A percentile compares a stretch with the other conserved stretches of the same genome.
phyloP scores from a whole-genome alignment of 78 protist genomes.

The Cavenderia fasciculata region DNA sequence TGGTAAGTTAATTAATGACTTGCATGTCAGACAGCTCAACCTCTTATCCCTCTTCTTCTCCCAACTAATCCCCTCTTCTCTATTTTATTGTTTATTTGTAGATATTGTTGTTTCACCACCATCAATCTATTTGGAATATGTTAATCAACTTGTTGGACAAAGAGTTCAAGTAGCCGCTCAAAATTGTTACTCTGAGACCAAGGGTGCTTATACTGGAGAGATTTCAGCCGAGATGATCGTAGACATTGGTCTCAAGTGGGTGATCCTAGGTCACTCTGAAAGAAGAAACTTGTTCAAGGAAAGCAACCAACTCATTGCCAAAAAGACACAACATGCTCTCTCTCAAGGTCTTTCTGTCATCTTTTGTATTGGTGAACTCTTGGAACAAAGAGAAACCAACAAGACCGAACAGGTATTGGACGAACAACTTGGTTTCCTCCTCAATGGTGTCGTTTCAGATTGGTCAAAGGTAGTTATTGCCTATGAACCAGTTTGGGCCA shows the following conservation, averaged over 20 bases:
- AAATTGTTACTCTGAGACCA: conserved; percentile 71
- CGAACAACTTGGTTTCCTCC: conserved; percentile 81
- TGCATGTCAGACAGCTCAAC: neutral
- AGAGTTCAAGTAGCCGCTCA: conserved; percentile 76
- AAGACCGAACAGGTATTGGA: conserved; percentile 85
- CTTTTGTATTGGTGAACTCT: conserved; percentile 97
- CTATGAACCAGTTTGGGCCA: conserved; percentile 99
- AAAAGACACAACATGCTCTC: conserved; percentile 88
- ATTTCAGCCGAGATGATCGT: conserved; percentile 58
- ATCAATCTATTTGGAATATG: conserved; percentile 54
- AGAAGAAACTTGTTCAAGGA: conserved; percentile 96
- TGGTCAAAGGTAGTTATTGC: conserved; percentile 94
- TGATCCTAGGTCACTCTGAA: conserved; percentile 98
- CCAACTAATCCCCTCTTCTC: neutral
- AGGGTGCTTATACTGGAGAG: conserved; percentile 97
- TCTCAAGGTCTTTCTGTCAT: conserved; percentile 91
- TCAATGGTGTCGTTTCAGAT: conserved; percentile 33
- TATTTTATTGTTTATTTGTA: neutral
- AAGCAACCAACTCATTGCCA: conserved; percentile 81
- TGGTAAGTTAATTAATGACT: conserved; percentile 4
- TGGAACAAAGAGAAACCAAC: conserved; percentile 92
- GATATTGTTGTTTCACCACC: conserved; percentile 74
- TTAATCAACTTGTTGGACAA: conserved; percentile 5
- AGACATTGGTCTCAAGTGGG: conserved; percentile 92
- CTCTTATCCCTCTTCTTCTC: neutral